Conservation (phyloP, 2,329 filamentous ascomycete genomes). For the Hypoxylon sp. region DNA sequence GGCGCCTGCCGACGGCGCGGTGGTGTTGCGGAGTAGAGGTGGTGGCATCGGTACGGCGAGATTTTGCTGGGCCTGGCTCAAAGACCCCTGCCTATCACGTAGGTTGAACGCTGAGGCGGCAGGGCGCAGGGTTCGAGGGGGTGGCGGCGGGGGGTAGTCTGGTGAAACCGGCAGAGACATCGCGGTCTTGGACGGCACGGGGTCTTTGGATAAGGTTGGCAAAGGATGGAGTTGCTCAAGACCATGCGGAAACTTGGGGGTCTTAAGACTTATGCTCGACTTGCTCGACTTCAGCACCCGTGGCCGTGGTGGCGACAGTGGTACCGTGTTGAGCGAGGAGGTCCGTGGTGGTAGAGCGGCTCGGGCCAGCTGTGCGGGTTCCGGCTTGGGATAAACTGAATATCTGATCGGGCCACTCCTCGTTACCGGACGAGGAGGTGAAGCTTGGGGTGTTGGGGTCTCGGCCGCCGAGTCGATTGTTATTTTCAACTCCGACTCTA, state of each 20-base stretch:
- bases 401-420: slow-evolving; percentile 44
- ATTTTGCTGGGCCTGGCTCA: slow-evolving; percentile 24
- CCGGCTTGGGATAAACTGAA: slow-evolving; percentile 54
- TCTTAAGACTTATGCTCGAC: slow-evolving; percentile 35
- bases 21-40: slow-evolving; percentile 1
- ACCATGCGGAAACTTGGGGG: slow-evolving; percentile 32
- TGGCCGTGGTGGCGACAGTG: slow-evolving; percentile 37
- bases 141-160: slow-evolving; percentile 37
- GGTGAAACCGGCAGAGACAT: slow-evolving; percentile 40
- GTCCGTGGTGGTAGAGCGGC: slow-evolving; percentile 47
- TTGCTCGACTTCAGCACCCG: slow-evolving; percentile 37
- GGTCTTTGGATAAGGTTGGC: slow-evolving; percentile 9
- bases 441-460: slow-evolving; percentile 16
- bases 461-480: slow-evolving; percentile 42
- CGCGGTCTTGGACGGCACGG: slow-evolving; percentile 3
- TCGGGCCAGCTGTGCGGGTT: slow-evolving; percentile 19
- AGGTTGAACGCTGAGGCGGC: slow-evolving; percentile 40
- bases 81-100: slow-evolving; percentile 28
- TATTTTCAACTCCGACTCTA: slow-evolving; percentile 7
- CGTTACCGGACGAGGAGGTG: slow-evolving; percentile 23
- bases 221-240: slow-evolving; percentile 8
- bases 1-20: slow-evolving; percentile 33
- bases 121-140: slow-evolving; percentile 32
- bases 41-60: slow-evolving; percentile 31
- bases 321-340: slow-evolving; percentile 41